Percentiles rank a stretch among this genome's conserved stretches.
Evolutionary conservation across 768 basidiomycete species (phyloP).

Genomic region (Trametes villosa): DNA sequence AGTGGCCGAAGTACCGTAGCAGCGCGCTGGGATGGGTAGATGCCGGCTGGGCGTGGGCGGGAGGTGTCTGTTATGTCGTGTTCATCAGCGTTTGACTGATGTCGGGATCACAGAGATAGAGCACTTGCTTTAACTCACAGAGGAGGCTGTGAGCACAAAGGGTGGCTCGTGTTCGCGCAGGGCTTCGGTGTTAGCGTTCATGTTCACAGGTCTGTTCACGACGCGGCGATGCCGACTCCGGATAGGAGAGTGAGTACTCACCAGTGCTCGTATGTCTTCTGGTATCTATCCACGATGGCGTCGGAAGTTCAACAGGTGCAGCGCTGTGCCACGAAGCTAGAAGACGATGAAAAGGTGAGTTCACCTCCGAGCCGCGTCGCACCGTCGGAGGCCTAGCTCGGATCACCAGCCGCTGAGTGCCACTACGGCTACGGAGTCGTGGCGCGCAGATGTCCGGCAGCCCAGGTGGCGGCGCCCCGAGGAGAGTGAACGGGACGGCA

Average conservation of each 20-base stretch:
- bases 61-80: too few species aligned
- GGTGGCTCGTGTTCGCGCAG: too few species aligned
- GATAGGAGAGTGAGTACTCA: neutral
- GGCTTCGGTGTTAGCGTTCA: neutral
- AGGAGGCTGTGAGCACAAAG: neutral
- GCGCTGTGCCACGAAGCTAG: neutral
- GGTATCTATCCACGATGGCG: neutral
- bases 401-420: neutral
- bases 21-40: too few species aligned
- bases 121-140: too few species aligned
- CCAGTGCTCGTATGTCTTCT: neutral
- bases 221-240: neutral
- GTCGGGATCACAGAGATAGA: neutral
- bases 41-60: too few species aligned
- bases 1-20: too few species aligned
- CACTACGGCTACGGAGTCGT: neutral
- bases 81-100: too few species aligned
- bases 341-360: neutral
- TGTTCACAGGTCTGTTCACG: neutral
- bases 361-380: neutral
- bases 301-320: neutral
- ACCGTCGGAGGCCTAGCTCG: neutral
- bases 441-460: constrained; percentile 3
- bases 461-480: neutral
- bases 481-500: neutral